These are phyloP conservation scores for Phytopythium kandeliae DNA, from an alignment of 352 stramenopile genomes.

Conservation along the genomic window DNA sequence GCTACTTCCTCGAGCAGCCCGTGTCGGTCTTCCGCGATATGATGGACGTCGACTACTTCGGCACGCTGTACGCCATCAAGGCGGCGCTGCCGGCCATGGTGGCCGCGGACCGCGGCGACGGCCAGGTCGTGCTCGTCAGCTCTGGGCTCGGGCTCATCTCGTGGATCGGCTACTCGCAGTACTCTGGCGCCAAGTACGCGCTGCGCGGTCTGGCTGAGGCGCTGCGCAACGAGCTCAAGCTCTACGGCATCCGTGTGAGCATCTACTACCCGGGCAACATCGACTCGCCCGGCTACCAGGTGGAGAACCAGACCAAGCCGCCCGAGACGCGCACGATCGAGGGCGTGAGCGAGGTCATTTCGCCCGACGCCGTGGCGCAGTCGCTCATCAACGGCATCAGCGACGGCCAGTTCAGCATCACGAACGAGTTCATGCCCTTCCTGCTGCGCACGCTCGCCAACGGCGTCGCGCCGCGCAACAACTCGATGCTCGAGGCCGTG, in stretches of 20 bases:
- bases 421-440: constrained; percentile 38
- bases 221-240: constrained; percentile 37
- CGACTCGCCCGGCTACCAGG: constrained; percentile 32
- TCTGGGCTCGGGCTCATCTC: constrained; percentile 38
- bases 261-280: constrained; percentile 45
- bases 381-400: constrained; percentile 28
- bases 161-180: constrained; percentile 38
- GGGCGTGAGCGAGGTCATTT: constrained; percentile 15
- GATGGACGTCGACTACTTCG: constrained; percentile 68
- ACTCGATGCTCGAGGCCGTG: constrained; percentile 31
- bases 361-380: constrained; percentile 24
- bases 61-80: constrained; percentile 33
- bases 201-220: constrained; percentile 51
- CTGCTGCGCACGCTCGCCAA: constrained; percentile 40
- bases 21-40: constrained; percentile 23
- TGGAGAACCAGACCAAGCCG: constrained; percentile 30
- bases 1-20: constrained; percentile 54
- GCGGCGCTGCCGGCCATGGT: constrained; percentile 45
- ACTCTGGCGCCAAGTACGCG: constrained; percentile 43
- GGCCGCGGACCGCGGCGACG: constrained; percentile 3
- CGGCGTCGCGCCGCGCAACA: constrained; percentile 33
- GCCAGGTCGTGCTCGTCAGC: constrained; percentile 38
- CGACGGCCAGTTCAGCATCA: constrained; percentile 44
- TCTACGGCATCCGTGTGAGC: constrained; percentile 32
- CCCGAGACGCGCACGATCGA: constrained; percentile 40